Conservation (phyloP, 164 flowering plant genomes). For the Aristolochia fimbriata region DNA sequence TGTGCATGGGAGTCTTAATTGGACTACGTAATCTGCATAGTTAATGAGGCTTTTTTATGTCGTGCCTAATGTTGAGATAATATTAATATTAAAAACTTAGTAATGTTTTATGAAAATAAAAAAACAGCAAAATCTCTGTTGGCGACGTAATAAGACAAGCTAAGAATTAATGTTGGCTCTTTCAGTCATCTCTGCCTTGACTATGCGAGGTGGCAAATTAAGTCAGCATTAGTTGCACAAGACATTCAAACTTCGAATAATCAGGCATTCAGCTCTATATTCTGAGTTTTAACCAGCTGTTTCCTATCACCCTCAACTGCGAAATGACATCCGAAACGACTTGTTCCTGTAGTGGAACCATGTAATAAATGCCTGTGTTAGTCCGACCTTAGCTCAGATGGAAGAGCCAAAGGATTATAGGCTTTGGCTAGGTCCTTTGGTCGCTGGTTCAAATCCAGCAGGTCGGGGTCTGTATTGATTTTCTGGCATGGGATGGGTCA, state of each 20-base stretch:
- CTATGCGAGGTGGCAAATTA: too few species aligned
- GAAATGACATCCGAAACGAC: too few species aligned
- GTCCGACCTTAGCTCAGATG: slow-evolving; percentile 43
- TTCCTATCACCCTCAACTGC: too few species aligned
- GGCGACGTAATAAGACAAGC: too few species aligned
- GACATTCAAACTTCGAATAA: background rate
- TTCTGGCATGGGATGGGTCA: background rate
- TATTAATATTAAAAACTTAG: too few species aligned
- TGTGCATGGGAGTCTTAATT: too few species aligned
- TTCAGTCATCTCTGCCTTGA: background rate
- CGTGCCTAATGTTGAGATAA: too few species aligned
- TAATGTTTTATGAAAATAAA: too few species aligned
- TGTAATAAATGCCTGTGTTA: background rate
- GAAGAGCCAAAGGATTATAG: slow-evolving; percentile 21
- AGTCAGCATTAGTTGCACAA: background rate
- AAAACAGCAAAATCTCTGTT: too few species aligned
- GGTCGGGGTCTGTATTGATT: slow-evolving; percentile 23
- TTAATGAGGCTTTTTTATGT: too few species aligned
- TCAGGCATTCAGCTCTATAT: background rate
- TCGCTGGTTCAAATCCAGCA: slow-evolving; percentile 81
- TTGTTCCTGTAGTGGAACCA: background rate
- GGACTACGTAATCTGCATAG: too few species aligned
- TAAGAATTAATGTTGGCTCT: too few species aligned
- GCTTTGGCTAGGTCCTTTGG: slow-evolving; percentile 35
- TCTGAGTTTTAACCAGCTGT: background rate